Evolutionary conservation across 768 basidiomycete genomes (phyloP).

Genomic region (Calvatia gigantea): DNA sequence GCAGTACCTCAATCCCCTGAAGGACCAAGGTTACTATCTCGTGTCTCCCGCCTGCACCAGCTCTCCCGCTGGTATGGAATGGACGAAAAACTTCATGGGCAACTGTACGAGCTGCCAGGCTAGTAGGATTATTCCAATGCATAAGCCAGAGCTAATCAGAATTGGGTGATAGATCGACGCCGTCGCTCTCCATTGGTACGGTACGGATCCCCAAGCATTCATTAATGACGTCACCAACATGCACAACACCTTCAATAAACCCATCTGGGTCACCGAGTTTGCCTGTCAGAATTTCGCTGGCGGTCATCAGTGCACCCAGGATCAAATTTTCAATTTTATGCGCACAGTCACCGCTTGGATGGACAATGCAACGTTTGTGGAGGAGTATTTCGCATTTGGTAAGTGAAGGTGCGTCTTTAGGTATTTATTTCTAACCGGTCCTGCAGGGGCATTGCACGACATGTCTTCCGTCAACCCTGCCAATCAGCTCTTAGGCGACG

Average conservation of each 20-base stretch:
- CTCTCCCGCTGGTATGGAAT: constrained; percentile 50
- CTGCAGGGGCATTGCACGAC: constrained; percentile 50
- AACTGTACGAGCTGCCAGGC: constrained; percentile 54
- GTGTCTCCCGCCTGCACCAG: constrained; percentile 69
- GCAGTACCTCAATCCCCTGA: constrained; percentile 57
- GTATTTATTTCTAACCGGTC: not conserved
- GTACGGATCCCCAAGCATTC: constrained; percentile 42
- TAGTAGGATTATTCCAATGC: constrained; percentile 22
- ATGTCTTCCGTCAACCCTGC: constrained; percentile 52
- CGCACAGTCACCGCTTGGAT: constrained; percentile 38
- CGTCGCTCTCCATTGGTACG: constrained; percentile 71
- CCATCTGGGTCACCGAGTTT: constrained; percentile 67
- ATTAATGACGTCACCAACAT: constrained; percentile 44
- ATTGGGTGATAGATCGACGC: constrained; percentile 49
- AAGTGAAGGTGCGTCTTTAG: constrained; percentile 20
- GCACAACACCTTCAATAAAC: constrained; percentile 37
- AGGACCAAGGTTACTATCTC: constrained; percentile 50
- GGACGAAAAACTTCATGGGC: constrained; percentile 60
- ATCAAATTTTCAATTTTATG: constrained; percentile 49
- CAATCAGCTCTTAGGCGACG: constrained; percentile 47
- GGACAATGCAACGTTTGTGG: constrained; percentile 39
- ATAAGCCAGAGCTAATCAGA: not conserved
- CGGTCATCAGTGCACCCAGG: constrained; percentile 34
- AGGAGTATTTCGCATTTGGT: constrained; percentile 60
- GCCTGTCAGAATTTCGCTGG: constrained; percentile 66